Conservation (phyloP, 805 yeast genomes). For the Sugiyamaella mastotermitis region DNA sequence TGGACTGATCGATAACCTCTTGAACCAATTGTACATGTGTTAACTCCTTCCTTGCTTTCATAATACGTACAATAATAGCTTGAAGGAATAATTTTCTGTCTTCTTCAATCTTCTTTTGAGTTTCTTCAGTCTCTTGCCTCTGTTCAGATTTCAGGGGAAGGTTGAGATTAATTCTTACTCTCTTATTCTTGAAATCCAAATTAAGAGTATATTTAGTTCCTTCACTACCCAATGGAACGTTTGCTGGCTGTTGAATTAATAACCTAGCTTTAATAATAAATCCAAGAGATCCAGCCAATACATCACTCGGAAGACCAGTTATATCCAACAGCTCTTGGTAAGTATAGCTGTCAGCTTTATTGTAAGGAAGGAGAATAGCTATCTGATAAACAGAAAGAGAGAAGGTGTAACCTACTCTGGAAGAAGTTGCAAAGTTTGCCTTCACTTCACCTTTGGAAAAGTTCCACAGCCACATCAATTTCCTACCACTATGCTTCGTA, state of each 20-base stretch:
- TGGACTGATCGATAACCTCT: constrained; percentile 83
- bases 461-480: constrained; percentile 94
- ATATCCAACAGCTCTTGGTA: constrained; percentile 54
- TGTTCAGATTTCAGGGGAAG: constrained; percentile 52
- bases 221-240: constrained; percentile 42
- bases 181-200: constrained; percentile 77
- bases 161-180: constrained; percentile 72
- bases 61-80: constrained; percentile 92
- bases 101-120: constrained; percentile 76
- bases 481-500: constrained; percentile 76
- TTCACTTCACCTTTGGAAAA: constrained; percentile 86
- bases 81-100: constrained; percentile 79
- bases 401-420: constrained; percentile 50
- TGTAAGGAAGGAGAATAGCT: constrained; percentile 79
- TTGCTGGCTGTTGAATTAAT: constrained; percentile 59
- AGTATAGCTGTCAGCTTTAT: constrained; percentile 56
- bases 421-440: constrained; percentile 77
- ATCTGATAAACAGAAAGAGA: constrained; percentile 82
- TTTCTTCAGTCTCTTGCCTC: constrained; percentile 64
- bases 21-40: constrained; percentile 76
- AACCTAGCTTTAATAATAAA: constrained; percentile 78
- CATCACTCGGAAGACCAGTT: constrained; percentile 61
- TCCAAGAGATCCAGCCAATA: constrained; percentile 67
- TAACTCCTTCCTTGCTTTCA: constrained; percentile 84
- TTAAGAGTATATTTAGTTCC: constrained; percentile 65